These are phyloP conservation scores for Talaromyces sp. DNA, from an alignment of 2,329 filamentous ascomycete genomes.

Conservation along the genomic window DNA sequence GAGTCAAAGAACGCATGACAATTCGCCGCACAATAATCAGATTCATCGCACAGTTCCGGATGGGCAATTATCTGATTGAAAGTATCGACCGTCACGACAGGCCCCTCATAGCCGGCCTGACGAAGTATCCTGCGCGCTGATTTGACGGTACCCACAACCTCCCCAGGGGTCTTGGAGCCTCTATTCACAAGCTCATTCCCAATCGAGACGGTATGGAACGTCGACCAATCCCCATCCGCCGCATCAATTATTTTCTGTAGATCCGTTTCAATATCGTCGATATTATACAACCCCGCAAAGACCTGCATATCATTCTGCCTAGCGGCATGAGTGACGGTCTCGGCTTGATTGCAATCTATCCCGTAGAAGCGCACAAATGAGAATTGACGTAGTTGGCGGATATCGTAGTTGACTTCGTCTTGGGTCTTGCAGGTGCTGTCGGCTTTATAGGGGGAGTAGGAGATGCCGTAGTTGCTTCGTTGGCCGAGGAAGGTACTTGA, in stretches of 20 bases:
- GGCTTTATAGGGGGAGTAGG: constrained; percentile 57
- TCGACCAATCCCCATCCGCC: constrained; percentile 63
- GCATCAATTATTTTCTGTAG: constrained; percentile 60
- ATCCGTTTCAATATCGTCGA: constrained; percentile 55
- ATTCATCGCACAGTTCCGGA: constrained; percentile 66
- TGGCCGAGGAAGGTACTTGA: neutral
- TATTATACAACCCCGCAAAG: constrained; percentile 71
- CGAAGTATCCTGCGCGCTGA: constrained; percentile 58
- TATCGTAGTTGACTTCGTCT: constrained; percentile 62
- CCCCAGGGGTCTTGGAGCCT: constrained; percentile 50
- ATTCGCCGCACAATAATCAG: constrained; percentile 79
- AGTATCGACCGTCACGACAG: constrained; percentile 77
- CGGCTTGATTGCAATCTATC: constrained; percentile 71
- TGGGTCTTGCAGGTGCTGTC: constrained; percentile 65
- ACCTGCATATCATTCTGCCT: constrained; percentile 64
- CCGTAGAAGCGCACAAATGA: constrained; percentile 72
- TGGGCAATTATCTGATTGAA: constrained; percentile 65
- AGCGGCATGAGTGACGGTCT: constrained; percentile 60
- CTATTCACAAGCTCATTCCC: constrained; percentile 79
- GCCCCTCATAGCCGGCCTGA: constrained; percentile 64
- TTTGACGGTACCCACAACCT: constrained; percentile 58
- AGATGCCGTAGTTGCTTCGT: constrained; percentile 45
- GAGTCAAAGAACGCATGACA: constrained; percentile 80
- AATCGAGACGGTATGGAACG: constrained; percentile 68
- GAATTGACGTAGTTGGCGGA: constrained; percentile 58